Evolutionary conservation across 352 stramenopile species (phyloP).

Genomic region (Blastocystis sp.): DNA sequence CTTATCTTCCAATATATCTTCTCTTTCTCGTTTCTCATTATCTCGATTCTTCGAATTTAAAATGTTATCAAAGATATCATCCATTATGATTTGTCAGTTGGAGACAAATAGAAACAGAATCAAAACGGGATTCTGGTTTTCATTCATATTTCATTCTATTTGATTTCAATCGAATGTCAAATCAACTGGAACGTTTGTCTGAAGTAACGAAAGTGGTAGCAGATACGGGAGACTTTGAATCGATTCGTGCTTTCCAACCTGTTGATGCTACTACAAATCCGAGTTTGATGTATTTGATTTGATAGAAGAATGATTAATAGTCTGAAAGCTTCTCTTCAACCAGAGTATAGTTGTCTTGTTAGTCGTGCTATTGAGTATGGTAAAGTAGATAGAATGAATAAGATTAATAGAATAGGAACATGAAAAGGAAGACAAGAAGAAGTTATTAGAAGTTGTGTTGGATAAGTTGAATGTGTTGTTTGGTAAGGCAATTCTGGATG

Average conservation of each 20-base stretch:
- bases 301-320: neutral
- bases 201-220: constrained; percentile 90
- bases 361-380: constrained; percentile 86
- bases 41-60: constrained; percentile 20
- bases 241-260: constrained; percentile 63
- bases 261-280: constrained; percentile 90
- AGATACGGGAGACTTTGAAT: constrained; percentile 89
- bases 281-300: constrained; percentile 82
- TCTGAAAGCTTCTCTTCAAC: constrained; percentile 83
- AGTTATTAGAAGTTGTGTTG: constrained; percentile 83
- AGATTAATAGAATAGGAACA: constrained; percentile 49
- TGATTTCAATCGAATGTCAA: constrained; percentile 34
- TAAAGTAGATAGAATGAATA: constrained; percentile 69
- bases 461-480: constrained; percentile 97
- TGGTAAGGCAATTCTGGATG: constrained; percentile 86
- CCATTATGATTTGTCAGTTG: neutral
- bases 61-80: constrained; percentile 49
- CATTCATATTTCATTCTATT: neutral
- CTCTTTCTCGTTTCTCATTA: neutral
- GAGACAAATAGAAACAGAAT: neutral
- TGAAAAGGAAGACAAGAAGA: constrained; percentile 71
- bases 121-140: neutral
- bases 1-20: neutral
- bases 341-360: constrained; percentile 88
- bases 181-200: constrained; percentile 86